Percentiles rank a stretch among this genome's conserved stretches.
These are phyloP conservation scores for Rhynchospora tenuis DNA, from an alignment of 176 grass and related monocot genomes.

Conservation along the genomic window DNA sequence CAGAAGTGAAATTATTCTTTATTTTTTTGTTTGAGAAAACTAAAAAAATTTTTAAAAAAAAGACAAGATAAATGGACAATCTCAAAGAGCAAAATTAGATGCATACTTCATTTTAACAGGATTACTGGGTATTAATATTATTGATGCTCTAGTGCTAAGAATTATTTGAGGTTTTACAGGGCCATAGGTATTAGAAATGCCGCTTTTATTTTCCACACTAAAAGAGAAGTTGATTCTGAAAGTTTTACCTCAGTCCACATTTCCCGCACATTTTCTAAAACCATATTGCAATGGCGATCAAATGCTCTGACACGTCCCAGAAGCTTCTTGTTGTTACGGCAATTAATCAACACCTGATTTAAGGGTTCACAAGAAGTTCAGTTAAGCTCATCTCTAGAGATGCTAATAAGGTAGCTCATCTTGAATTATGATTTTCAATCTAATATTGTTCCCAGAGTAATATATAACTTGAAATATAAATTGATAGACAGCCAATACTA, in stretches of 20 bases:
- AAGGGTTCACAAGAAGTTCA: not conserved
- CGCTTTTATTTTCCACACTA: not conserved
- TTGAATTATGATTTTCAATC: not conserved
- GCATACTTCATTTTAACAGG: not conserved
- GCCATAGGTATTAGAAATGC: not conserved
- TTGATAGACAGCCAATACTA: not conserved
- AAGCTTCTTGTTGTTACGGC: conserved; percentile 92
- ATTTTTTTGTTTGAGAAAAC: not conserved
- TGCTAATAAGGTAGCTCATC: not conserved
- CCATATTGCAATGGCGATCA: conserved; percentile 97
- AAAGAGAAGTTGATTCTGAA: not conserved
- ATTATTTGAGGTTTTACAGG: not conserved
- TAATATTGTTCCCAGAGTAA: not conserved
- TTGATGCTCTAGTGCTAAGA: not conserved
- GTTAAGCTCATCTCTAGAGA: not conserved
- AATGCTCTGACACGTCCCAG: conserved; percentile 92
- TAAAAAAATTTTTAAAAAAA: too few relatives aligned
- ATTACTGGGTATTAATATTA: not conserved
- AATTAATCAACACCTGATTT: conserved; percentile 83
- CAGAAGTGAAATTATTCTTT: not conserved
- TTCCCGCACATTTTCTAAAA: conserved; percentile 93
- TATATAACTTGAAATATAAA: not conserved
- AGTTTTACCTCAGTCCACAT: conserved; percentile 89
- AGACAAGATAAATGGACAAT: not conserved
- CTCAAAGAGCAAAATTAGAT: not conserved